Evolutionary conservation across 2,329 filamentous ascomycete genomes (phyloP).

Genomic region (Colletotrichum tanaceti): DNA sequence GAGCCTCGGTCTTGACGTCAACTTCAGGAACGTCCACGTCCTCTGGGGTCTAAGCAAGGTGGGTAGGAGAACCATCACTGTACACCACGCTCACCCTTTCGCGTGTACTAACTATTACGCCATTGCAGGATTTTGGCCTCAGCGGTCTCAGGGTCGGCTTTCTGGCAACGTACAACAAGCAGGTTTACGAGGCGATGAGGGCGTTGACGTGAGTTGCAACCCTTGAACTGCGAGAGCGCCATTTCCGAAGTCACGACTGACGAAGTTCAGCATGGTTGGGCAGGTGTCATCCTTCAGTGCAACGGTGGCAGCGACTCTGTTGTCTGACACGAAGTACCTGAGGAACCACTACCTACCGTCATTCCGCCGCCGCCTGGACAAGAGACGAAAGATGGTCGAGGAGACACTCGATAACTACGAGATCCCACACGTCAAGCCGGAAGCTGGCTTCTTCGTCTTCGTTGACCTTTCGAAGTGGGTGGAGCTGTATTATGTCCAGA

Average conservation of each 20-base stretch:
- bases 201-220: slow-evolving; percentile 5
- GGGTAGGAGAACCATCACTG: background rate
- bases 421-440: slow-evolving; percentile 18
- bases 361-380: slow-evolving; percentile 18
- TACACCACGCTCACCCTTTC: background rate
- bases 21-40: slow-evolving; percentile 24
- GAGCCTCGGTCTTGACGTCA: slow-evolving; percentile 20
- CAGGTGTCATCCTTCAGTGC: slow-evolving; percentile 16
- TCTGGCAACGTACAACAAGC: slow-evolving; percentile 25
- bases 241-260: background rate
- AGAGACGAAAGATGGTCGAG: slow-evolving; percentile 10
- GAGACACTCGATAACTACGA: slow-evolving; percentile 3
- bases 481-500: background rate
- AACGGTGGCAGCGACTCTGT: slow-evolving; percentile 4
- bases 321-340: slow-evolving; percentile 29
- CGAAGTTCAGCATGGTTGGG: background rate
- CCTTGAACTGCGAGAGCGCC: background rate
- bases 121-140: slow-evolving; percentile 23
- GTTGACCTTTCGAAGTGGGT: slow-evolving; percentile 28
- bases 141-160: slow-evolving; percentile 2
- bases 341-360: slow-evolving; percentile 7
- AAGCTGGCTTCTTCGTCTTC: slow-evolving; percentile 33
- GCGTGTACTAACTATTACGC: background rate
- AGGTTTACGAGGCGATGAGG: slow-evolving; percentile 9
- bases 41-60: slow-evolving; percentile 31